Evolutionary conservation across 179 eudicot species (phyloP), one percentile per base, ranked within the genome.

Genomic region (Silene noctiflora): DNA sequence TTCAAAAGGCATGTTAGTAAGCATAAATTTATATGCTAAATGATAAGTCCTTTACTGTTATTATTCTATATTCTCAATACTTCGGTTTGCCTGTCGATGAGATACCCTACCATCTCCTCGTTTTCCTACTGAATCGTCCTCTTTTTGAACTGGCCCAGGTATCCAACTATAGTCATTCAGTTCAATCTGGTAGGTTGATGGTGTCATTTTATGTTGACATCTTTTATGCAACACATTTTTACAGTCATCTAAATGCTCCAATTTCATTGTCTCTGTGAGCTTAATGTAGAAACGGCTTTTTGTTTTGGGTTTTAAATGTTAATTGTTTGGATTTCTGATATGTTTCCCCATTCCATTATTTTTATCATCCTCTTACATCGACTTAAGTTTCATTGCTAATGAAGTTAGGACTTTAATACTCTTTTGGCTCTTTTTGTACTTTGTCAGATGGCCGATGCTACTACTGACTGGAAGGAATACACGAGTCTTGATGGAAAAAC

Each of bases 381-480:
- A 17, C 64, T 1, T 22, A 68, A 35, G 21, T 17, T 63, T 6
- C 56, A 20, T 56, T 42, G 56, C 51, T 46, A 20, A 20, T 8
- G 59, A 46, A 69, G 33, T 46, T 69, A 21, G 19, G 31, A 11
- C 20, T 44, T 69, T 69, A 58, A 69, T 24, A 39, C 71, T 74
- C 39, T 6, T 46, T 9, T 70, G 60, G 59, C 31, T 21, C n/a
- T 78, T 71, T 71, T n/a, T 64, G 61, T 71, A 56, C 59, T 67
- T 61, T 83, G 79, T 84, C 92, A 95, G 99, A 87, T 86, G 79
- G 98, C 98, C 48, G 99, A 95, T 90, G 97, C 98, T 66, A 79
- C 97, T 71, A 95, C 99, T 79, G 88, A 95, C 81, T 95, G 99
- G 99, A 89, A 84, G 84, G 99, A 95, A 79, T 85, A 77, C 75